Conservation (phyloP, 108 stramenopile species). For the Nitzschia putrida region DNA sequence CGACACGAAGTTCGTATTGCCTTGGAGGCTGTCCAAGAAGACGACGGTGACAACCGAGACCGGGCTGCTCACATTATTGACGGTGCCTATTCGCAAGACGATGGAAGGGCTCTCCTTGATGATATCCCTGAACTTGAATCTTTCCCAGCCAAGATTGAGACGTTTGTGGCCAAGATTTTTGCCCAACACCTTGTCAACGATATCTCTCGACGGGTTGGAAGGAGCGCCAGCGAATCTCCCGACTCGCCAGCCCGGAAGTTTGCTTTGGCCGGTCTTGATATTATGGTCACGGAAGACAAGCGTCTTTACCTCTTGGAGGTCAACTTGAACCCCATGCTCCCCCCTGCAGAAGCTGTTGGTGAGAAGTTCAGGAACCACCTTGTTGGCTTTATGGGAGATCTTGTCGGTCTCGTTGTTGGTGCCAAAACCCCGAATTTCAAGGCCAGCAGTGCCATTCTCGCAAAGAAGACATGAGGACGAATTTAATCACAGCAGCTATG, state of each 20-base stretch:
- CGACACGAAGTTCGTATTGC: constrained; percentile 64
- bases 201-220: constrained; percentile 38
- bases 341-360: constrained; percentile 22
- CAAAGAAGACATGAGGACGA: not conserved
- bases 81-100: constrained; percentile 23
- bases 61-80: constrained; percentile 49
- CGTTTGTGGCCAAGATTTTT: constrained; percentile 46
- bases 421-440: constrained; percentile 25
- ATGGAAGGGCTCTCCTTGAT: constrained; percentile 36
- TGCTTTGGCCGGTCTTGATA: constrained; percentile 49
- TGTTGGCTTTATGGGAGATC: constrained; percentile 45
- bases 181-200: constrained; percentile 44
- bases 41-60: constrained; percentile 28
- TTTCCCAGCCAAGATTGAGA: constrained; percentile 33
- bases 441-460: constrained; percentile 25
- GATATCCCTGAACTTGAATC: constrained; percentile 40
- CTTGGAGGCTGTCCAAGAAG: constrained; percentile 30
- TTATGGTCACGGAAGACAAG: constrained; percentile 54
- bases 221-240: constrained; percentile 10
- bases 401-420: constrained; percentile 37
- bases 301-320: constrained; percentile 49
- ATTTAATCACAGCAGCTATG: too few species aligned
- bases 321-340: constrained; percentile 52
- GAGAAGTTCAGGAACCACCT: constrained; percentile 42
- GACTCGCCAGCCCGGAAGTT: constrained; percentile 30